phyloP scores from a whole-genome alignment of 805 yeast species.

The Schwanniomyces polymorphus region DNA sequence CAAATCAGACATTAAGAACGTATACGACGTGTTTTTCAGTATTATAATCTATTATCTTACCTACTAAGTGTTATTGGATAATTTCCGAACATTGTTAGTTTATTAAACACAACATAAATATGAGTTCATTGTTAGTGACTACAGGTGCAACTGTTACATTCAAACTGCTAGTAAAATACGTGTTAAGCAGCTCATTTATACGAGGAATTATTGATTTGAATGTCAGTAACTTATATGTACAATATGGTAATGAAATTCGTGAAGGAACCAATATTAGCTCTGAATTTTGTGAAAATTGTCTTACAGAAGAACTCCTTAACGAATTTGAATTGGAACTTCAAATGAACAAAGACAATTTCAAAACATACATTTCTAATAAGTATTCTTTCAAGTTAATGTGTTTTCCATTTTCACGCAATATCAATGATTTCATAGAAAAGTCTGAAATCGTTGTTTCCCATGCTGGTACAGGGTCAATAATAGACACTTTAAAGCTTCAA shows the following conservation, averaged over 20 bases:
- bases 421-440: conserved; percentile 34
- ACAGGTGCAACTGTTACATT: conserved; percentile 94
- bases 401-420: conserved; percentile 28
- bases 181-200: conserved; percentile 37
- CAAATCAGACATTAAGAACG: no score
- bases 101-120: background rate
- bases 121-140: conserved; percentile 51
- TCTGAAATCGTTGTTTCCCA: conserved; percentile 77
- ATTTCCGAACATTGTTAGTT: background rate
- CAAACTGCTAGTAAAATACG: conserved; percentile 49
- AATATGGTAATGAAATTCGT: conserved; percentile 34
- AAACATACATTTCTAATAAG: conserved; percentile 1
- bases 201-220: conserved; percentile 30
- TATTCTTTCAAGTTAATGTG: conserved; percentile 14
- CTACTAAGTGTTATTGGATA: background rate
- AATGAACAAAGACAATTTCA: background rate
- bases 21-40: no score
- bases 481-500: conserved; percentile 64
- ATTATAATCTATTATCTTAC: no score
- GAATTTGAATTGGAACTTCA: conserved; percentile 1
- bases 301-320: conserved; percentile 9
- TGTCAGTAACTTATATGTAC: conserved; percentile 27
- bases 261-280: conserved; percentile 21
- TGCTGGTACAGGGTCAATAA: conserved; percentile 89
- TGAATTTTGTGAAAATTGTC: conserved; percentile 15